Conservation (phyloP, 1,284 basidiomycete genomes). For the Melampsora larici-populina region DNA sequence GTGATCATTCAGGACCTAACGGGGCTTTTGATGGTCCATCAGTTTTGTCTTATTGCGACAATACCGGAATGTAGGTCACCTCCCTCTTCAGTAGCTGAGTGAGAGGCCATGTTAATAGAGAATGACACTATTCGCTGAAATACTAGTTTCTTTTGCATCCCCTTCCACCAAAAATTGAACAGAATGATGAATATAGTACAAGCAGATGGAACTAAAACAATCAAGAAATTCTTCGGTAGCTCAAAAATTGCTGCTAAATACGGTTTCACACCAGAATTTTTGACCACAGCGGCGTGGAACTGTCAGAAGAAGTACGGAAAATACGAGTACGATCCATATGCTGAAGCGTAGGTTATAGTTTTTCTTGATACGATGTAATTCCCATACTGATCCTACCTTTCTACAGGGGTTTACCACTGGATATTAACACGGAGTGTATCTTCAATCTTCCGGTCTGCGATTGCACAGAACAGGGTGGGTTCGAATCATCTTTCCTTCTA, state of each 20-base stretch:
- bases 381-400: neutral
- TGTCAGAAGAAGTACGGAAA: constrained; percentile 33
- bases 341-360: constrained; percentile 6
- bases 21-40: constrained; percentile 30
- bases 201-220: constrained; percentile 14
- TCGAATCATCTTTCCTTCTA: neutral
- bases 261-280: constrained; percentile 18
- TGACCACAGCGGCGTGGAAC: constrained; percentile 34
- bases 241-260: constrained; percentile 20
- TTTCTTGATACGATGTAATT: too few species aligned
- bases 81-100: neutral
- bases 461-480: constrained; percentile 24
- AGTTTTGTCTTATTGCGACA: constrained; percentile 32
- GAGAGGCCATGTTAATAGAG: too few species aligned
- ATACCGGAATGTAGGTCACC: constrained; percentile 29
- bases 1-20: constrained; percentile 24
- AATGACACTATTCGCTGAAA: neutral
- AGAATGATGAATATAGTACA: constrained; percentile 44
- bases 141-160: neutral
- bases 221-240: constrained; percentile 29
- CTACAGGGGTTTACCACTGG: constrained; percentile 18
- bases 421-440: constrained; percentile 35
- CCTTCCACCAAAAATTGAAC: neutral
- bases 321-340: constrained; percentile 40
- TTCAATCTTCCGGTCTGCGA: constrained; percentile 41